Base-by-base conservation (phyloP, 1,284 basidiomycete species). In the Ustilago sp. region DNA sequence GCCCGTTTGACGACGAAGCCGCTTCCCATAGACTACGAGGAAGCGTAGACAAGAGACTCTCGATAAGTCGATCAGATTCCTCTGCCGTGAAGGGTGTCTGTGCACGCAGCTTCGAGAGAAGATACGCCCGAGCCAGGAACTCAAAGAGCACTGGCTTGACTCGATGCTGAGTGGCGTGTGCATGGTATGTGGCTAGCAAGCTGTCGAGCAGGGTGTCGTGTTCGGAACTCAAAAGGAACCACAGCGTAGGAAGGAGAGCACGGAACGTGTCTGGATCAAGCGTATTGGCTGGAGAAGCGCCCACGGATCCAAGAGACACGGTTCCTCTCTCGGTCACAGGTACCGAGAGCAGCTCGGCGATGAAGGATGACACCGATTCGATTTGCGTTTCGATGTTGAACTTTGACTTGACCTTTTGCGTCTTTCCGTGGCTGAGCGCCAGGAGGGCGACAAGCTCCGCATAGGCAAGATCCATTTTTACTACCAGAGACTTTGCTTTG, bases 201-300 rank as follows among this genome's bases (percentile, higher is more conserved):
- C 68, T 64, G 9, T 71, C 59, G 12, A 80, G 58, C 7, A 80
- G 47, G 2, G 66, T 61, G 9, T 71, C 70, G 41, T 63, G 57
- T 11, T 71, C 60, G 13, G 64, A 62, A 31, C 72, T 75, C 31
- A 80, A 53, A 19, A 80, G 65, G 57, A 79, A 74, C 79, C 79
- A 80, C 31, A 80, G 51, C 4, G 74, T 80, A 0, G 79, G 79
- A n/a, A 80, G 69, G 23, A 80, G 65, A 7, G 74, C 68, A 34
- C 58, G 52, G 58, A 77, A 80, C 2, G 77, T 76, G 17, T 70
- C 58, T 1, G 71, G 55, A 17, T 76, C 67, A 38, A 80, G 63
- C 3, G 64, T 45, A 32, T 61, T 64, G 43, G 48, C 50, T 13
- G 63, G 63, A 2, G 71, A 64, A 34, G 47, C 50, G n/a, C 64